A percentile compares a stretch with the other conserved stretches of the same genome.
Conservation (phyloP, 306 rosid species). For the Pyrus betulifolia region DNA sequence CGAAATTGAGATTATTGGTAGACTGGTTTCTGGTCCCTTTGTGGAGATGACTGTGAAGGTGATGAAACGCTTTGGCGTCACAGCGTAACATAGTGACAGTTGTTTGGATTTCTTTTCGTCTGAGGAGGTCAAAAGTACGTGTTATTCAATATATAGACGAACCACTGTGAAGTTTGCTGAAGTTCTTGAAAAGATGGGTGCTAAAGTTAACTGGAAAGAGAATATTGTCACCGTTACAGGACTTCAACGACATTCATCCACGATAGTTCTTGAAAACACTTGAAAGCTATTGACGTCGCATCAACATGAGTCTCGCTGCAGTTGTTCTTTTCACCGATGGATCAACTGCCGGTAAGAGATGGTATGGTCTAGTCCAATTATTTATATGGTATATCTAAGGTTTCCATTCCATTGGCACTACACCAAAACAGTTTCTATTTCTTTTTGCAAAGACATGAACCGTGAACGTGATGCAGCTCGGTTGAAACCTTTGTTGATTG, state of each 20-base stretch:
- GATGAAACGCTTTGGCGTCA: slow-evolving; percentile 97
- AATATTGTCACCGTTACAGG: slow-evolving; percentile 83
- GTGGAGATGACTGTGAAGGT: slow-evolving; percentile 92
- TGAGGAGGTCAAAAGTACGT: slow-evolving; percentile 92
- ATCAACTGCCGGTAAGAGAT: slow-evolving; percentile 68
- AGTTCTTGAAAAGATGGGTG: slow-evolving; percentile 98
- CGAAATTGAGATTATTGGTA: slow-evolving; percentile 81
- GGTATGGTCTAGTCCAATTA: slow-evolving; percentile 39
- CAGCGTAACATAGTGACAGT: slow-evolving; percentile 49
- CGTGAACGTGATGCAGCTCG: background rate
- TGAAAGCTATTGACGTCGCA: slow-evolving; percentile 55
- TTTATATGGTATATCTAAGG: too few relatives aligned
- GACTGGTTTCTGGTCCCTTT: slow-evolving; percentile 84
- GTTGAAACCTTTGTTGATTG: background rate
- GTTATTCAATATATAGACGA: slow-evolving; percentile 9
- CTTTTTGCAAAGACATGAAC: too few relatives aligned
- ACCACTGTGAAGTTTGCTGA: slow-evolving; percentile 54
- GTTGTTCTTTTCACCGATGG: slow-evolving; percentile 87
- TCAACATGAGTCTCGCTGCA: slow-evolving; percentile 96
- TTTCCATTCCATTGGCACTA: too few relatives aligned
- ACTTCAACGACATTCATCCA: slow-evolving; percentile 59
- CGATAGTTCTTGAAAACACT: slow-evolving; percentile 29
- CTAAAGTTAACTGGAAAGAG: slow-evolving; percentile 91
- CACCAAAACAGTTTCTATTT: too few relatives aligned
- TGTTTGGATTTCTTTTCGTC: slow-evolving; percentile 75